These are phyloP conservation scores for Haematococcus sp. DNA, from an alignment of 139 green algal genomes.

Conservation along the genomic window DNA sequence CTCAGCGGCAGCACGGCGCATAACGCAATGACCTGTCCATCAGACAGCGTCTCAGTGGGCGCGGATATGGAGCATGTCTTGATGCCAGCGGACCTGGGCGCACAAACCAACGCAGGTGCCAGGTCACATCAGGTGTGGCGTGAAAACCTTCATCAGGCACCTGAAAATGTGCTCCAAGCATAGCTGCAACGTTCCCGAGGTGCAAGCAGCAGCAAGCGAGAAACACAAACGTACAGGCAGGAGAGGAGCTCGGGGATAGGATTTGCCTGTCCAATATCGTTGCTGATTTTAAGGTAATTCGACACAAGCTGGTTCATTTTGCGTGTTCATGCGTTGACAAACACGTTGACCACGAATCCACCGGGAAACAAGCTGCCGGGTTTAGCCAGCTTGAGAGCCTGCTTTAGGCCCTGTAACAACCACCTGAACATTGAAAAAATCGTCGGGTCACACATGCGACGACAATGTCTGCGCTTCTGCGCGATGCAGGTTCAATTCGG, in stretches of 20 bases:
- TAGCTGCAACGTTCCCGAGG: constrained; percentile 9
- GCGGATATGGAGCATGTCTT: constrained; percentile 28
- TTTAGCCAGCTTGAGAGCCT: no score
- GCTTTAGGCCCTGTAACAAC: no score
- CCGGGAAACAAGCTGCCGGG: no score
- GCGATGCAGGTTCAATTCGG: no score
- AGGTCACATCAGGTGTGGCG: background rate
- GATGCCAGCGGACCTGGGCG: constrained; percentile 21
- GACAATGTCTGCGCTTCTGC: no score
- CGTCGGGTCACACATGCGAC: no score
- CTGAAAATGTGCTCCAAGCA: constrained; percentile 8
- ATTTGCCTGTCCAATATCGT: constrained; percentile 16
- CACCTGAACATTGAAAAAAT: no score
- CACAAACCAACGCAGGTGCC: background rate
- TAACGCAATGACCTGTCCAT: constrained; percentile 34
- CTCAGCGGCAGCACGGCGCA: constrained; percentile 38
- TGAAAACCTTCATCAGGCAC: constrained; percentile 4
- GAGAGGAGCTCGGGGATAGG: constrained; percentile 25
- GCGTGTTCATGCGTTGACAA: background rate
- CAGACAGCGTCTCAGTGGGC: constrained; percentile 30
- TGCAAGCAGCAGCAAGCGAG: background rate
- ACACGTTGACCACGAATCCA: background rate
- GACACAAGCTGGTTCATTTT: constrained; percentile 5
- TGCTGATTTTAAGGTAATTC: constrained; percentile 16
- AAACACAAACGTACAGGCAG: constrained; percentile 7